Evolutionary conservation across 345 rosid species (phyloP), one percentile per base, ranked within the genome.

Genomic region (Eucalyptus tenuipes): DNA sequence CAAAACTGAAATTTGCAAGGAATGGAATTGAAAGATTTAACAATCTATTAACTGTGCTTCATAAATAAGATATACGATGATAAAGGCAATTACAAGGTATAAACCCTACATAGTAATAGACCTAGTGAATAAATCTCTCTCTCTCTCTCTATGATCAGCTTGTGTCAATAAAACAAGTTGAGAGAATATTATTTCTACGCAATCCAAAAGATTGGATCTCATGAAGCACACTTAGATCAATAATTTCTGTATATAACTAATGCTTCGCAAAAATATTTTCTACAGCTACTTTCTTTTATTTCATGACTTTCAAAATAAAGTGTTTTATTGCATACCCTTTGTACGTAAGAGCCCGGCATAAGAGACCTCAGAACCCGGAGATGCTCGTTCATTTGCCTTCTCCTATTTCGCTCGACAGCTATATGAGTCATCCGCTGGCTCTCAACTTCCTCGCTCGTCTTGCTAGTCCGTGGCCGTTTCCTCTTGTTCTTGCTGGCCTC

Each of bases 321-420:
- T 55, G 25, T 31, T 61, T 45, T n/a, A 12, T 47, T 47, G 64
- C 81, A 59, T 94, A 97, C 99, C 96, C 98, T 91, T 93, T 98
- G 98, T 12, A 95, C 98, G 90, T 97, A 98, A 22, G 99, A 98
- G 50, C 98, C 95, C 5, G 99, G 99, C 99, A 97, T 98, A 92
- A 98, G 97, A 91, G 99, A 93, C 84, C 98, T 94, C 86, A 98
- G 89, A 80, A 97, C 98, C 42, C 96, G 94, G 86, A 98, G 97
- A 94, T 98, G 97, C 66, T 97, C 99, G 86, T 98, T 98, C 99
- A 98, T 98, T 90, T 97, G 99, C 93, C 95, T 95, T 90, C 99
- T 93, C 55, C 99, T 89, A 89, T 97, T 96, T 86, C 99, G 93
- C 89, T 96, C 99, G 2, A 98, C 99, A 0, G 99, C 99, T 24